Base-by-base conservation (phyloP, 2,329 filamentous ascomycete genomes). In the Epichloe uncinata region DNA sequence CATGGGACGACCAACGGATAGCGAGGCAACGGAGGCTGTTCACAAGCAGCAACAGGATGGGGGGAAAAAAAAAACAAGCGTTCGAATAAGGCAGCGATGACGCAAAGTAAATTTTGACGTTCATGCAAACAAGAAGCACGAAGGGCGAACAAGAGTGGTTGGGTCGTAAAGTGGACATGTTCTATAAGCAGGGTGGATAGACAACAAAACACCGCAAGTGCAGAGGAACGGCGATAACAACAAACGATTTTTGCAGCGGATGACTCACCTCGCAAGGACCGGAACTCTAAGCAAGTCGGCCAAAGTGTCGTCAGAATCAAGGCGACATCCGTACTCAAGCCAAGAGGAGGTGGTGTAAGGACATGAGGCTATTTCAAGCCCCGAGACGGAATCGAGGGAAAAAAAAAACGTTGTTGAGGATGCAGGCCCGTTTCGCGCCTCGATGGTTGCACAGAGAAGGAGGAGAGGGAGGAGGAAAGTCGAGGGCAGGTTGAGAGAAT, bases 221-320 rank as follows among this genome's bases (percentile, higher is more conserved):
- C 33, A 38, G 22, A n/a, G n/a, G n/a, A 30, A 20, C 47, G 34
- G 42, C 42, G 49, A 50, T 34, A 41, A 53, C 52, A 50, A 50
- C 35, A 52, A 41, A 44, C 42, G n/a, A 16, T 36, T 11, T 34
- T 46, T 11, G 47, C 4, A 16, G 45, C 22, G 9, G 40, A 33
- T 48, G 46, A 55, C 54, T 55, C 48, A 55, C 54, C 52, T 51
- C 34, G 34, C 49, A 35, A 47, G n/a, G 20, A 37, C 16, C 15
- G 35, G 33, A 37, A 30, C 22, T 20, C 26, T 30, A 8, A 43
- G 37, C 36, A 42, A 30, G 34, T 20, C n/a, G 15, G 43, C n/a
- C 22, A 41, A 49, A n/a, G n/a, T 22, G 42, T 26, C 43, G 34
- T 43, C 30, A 34, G 13, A 15, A 47, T 48, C 45, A 36, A 35